phyloP scores from a whole-genome alignment of 441 rosid genomes.

The Pelargonium citronellum region DNA sequence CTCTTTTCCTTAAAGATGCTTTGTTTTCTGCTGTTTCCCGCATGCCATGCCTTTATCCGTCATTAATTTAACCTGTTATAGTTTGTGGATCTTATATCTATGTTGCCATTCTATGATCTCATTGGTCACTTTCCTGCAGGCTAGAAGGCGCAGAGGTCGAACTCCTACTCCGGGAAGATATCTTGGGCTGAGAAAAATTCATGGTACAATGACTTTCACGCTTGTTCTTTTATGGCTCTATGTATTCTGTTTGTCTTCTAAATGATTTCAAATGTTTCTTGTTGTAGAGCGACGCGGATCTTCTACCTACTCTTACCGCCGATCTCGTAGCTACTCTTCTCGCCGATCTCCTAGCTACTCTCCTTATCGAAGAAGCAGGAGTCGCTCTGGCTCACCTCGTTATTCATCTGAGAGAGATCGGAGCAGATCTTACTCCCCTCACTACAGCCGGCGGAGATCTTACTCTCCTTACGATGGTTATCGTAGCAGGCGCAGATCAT shows the following conservation, averaged over 20 bases:
- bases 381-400: constrained; percentile 34
- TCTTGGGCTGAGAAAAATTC: constrained; percentile 58
- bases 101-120: constrained; percentile 8
- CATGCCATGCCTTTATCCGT: background rate
- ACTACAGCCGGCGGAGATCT: constrained; percentile 33
- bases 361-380: constrained; percentile 31
- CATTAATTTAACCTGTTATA: background rate
- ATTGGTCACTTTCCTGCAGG: constrained; percentile 36
- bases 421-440: constrained; percentile 41
- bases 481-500: constrained; percentile 28
- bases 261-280: background rate
- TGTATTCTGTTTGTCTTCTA: background rate
- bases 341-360: constrained; percentile 38
- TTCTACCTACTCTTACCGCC: constrained; percentile 34
- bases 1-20: constrained; percentile 30
- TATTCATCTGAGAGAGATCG: constrained; percentile 32
- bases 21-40: background rate
- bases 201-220: constrained; percentile 37
- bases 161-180: constrained; percentile 30
- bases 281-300: constrained; percentile 38
- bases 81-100: background rate
- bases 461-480: constrained; percentile 28
- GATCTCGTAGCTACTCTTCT: constrained; percentile 6
- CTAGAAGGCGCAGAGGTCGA: constrained; percentile 42
- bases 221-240: background rate